phyloP scores from a whole-genome alignment of 2,329 filamentous ascomycete species.

The Fusarium sp. region DNA sequence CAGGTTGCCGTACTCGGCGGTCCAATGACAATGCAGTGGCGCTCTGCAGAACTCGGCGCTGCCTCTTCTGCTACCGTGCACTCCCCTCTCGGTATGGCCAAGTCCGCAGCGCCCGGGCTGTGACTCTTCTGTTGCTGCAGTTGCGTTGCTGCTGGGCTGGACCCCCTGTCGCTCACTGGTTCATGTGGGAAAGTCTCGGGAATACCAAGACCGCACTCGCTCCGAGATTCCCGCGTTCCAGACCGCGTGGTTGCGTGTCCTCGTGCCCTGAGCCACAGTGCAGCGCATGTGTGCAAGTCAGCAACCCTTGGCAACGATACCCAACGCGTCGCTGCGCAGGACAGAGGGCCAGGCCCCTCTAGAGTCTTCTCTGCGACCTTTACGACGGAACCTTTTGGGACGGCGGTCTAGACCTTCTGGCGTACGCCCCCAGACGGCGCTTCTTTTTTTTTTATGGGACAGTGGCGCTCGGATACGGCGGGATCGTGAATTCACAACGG shows the following conservation, averaged over 20 bases:
- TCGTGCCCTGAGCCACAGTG: slow-evolving; percentile 40
- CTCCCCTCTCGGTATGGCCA: neutral
- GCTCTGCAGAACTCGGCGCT: slow-evolving; percentile 1
- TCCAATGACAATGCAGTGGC: slow-evolving; percentile 16
- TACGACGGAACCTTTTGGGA: neutral
- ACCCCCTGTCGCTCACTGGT: neutral
- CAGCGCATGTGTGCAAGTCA: neutral
- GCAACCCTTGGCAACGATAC: slow-evolving; percentile 15
- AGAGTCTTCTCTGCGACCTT: neutral
- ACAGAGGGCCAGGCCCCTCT: neutral
- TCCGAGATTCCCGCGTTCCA: slow-evolving; percentile 28
- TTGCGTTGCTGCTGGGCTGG: neutral
- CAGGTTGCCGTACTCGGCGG: neutral
- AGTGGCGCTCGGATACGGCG: slow-evolving; percentile 33
- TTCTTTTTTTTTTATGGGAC: neutral
- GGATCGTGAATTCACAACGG: slow-evolving; percentile 26
- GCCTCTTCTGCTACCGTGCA: neutral
- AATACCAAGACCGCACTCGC: slow-evolving; percentile 30
- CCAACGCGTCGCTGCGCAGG: neutral
- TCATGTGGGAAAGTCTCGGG: slow-evolving; percentile 39
- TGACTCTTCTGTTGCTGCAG: neutral
- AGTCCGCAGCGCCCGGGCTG: neutral
- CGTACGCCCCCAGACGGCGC: neutral
- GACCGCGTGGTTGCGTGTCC: slow-evolving; percentile 28
- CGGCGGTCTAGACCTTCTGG: slow-evolving; percentile 28